phyloP scores from a whole-genome alignment of 192 early-diverging fungal species.

The Podila clonocystis region DNA sequence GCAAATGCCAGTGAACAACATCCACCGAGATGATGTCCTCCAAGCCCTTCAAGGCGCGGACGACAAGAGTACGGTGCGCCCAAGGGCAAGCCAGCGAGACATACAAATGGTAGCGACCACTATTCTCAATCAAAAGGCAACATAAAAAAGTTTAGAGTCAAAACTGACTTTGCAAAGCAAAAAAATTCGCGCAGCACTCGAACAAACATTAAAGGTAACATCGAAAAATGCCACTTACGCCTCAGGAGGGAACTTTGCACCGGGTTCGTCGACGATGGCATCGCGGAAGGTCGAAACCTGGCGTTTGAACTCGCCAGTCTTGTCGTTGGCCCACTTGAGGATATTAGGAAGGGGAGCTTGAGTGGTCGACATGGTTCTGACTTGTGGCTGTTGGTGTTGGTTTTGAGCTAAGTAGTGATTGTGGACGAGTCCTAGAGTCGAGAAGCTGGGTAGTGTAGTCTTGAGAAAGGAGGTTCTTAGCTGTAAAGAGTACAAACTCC shows the following conservation, averaged over 20 bases:
- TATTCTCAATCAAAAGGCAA: constrained; percentile 2
- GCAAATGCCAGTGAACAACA: constrained; percentile 88
- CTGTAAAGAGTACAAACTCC: neutral
- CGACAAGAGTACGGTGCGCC: constrained; percentile 90
- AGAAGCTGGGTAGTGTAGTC: neutral
- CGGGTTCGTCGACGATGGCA: constrained; percentile 59
- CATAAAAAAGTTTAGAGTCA: neutral
- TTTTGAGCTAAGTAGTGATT: neutral
- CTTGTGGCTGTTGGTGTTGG: neutral
- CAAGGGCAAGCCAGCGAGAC: constrained; percentile 41
- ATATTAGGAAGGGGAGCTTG: constrained; percentile 45
- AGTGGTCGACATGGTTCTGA: constrained; percentile 28
- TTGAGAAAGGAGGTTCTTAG: neutral
- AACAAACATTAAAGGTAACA: neutral
- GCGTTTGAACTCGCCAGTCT: constrained; percentile 83
- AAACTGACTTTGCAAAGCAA: neutral
- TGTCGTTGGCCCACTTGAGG: constrained; percentile 71
- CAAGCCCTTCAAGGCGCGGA: constrained; percentile 91
- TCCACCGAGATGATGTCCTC: constrained; percentile 84
- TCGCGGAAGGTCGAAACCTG: constrained; percentile 79
- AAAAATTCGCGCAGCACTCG: neutral
- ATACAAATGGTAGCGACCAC: constrained; percentile 44
- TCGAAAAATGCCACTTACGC: constrained; percentile 47
- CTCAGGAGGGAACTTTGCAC: constrained; percentile 78
- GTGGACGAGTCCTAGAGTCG: no score